Percentiles rank a stretch among this genome's conserved stretches.
Evolutionary conservation across 768 basidiomycete genomes (phyloP).

Genomic region (Kwoniella europaea): DNA sequence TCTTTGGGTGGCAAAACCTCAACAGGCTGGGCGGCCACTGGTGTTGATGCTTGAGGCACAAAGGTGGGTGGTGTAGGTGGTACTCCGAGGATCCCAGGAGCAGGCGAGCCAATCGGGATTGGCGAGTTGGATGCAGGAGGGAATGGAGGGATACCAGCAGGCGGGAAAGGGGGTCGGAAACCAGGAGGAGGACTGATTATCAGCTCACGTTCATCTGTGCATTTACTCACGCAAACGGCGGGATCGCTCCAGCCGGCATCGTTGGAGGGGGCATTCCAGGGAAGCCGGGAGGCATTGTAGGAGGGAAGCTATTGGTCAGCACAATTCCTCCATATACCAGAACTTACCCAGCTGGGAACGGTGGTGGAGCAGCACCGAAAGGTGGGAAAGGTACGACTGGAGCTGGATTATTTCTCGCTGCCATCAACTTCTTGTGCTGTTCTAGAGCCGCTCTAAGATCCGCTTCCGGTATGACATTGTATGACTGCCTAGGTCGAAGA

Average conservation of each 20-base stretch:
- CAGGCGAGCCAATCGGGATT: conserved; percentile 16
- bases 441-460: conserved; percentile 83
- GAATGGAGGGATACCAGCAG: conserved; percentile 39
- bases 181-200: conserved; percentile 51
- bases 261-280: conserved; percentile 33
- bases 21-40: conserved; percentile 14
- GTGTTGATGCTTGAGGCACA: conserved; percentile 6
- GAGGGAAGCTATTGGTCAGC: conserved; percentile 62
- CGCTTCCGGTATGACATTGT: conserved; percentile 75
- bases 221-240: conserved; percentile 31
- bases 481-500: conserved; percentile 73
- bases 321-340: conserved; percentile 16
- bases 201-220: neutral
- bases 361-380: conserved; percentile 58
- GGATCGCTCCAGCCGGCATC: conserved; percentile 27
- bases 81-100: neutral
- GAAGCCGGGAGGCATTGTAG: conserved; percentile 63
- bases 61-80: conserved; percentile 13
- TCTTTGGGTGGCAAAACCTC: conserved; percentile 51
- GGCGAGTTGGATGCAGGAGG: conserved; percentile 39
- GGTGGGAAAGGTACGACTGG: conserved; percentile 50
- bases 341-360: conserved; percentile 59
- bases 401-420: conserved; percentile 59
- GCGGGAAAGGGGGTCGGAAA: conserved; percentile 47
- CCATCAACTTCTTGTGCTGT: conserved; percentile 92